A percentile compares a stretch with the other conserved stretches of the same genome.
phyloP scores from a whole-genome alignment of 768 basidiomycete genomes.

The Phlebiopsis flavidoalba region DNA sequence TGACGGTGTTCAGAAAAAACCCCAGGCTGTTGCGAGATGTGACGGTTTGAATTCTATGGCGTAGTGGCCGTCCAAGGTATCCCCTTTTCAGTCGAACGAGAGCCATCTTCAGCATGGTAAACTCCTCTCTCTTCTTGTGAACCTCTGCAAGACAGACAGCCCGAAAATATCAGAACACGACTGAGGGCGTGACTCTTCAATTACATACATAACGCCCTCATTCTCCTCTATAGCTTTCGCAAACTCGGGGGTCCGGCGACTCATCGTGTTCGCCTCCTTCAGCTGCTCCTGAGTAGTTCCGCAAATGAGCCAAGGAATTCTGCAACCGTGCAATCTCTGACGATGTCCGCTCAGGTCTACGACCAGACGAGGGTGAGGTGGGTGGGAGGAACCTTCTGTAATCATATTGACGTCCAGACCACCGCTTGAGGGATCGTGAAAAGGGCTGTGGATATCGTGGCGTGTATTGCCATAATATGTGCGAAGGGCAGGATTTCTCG shows the following conservation, averaged over 20 bases:
- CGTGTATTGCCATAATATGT: conserved; percentile 51
- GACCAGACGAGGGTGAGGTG: not conserved
- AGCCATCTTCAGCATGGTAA: conserved; percentile 62
- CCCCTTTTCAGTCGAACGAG: conserved; percentile 61
- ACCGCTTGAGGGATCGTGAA: conserved; percentile 67
- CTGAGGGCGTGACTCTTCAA: not conserved
- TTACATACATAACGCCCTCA: conserved; percentile 58
- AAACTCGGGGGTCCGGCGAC: conserved; percentile 51
- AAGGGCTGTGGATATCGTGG: conserved; percentile 69
- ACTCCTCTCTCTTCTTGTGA: conserved; percentile 77
- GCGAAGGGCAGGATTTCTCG: not conserved
- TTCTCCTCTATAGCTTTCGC: conserved; percentile 65
- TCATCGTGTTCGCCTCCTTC: conserved; percentile 37
- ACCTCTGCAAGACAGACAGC: conserved; percentile 38
- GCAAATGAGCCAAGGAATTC: conserved; percentile 62
- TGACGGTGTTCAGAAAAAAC: not conserved
- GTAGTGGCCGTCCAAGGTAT: conserved; percentile 44
- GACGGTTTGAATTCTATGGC: conserved; percentile 17
- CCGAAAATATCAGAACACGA: not conserved
- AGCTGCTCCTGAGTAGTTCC: conserved; percentile 58
- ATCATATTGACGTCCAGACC: conserved; percentile 62
- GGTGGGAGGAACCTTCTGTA: conserved; percentile 51
- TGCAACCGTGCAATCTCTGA: conserved; percentile 73
- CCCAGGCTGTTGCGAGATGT: not conserved
- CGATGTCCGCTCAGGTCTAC: not conserved